Base-by-base conservation (phyloP, 1,284 basidiomycete species). In the Acaromyces ingoldii region DNA sequence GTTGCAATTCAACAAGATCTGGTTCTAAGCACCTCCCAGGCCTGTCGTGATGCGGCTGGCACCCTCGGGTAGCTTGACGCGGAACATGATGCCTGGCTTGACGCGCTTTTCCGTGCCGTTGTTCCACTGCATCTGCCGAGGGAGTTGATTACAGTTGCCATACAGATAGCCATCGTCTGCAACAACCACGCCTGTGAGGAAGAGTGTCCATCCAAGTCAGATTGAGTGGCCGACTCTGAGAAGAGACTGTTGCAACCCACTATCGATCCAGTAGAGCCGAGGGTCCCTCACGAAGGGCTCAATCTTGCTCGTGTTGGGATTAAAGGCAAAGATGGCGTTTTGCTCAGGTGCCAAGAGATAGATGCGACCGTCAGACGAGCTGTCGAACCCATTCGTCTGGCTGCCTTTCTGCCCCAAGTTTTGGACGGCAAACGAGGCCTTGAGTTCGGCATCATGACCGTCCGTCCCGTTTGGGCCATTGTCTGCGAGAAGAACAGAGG, bases 371-470 rank as follows among this genome's bases (percentile, higher is more conserved):
- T 50, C 38, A n/a, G n/a, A n/a, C 13, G 54, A 42, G 19, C 10
- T 19, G 15, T 56, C 43, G n/a, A 56, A 34, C 19, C 53, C 55
- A 44, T 58, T 56, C 17, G 46, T 43, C 46, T 51, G 52, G 15
- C 36, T 40, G 7, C 54, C 54, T 34, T 56, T 33, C 26, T 49
- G 45, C 25, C 53, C 34, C 43, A 43, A 41, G 24, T 57, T 46
- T 11, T 49, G 38, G 25, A 48, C 53, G 19, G 41, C 43, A 25
- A 22, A 38, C 13, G 55, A 42, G 22, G 34, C 54, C 17, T 42
- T 37, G 22, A 29, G 30, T 19, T 53, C 55, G 29, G 36, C 49
- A 2, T 57, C 34, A 19, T 13, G 22, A 3, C 42, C 36, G 31
- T 22, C 15, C 28, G 54, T 40, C 10, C 31, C 31, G 31, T 34